Evolutionary conservation across 179 eudicot genomes (phyloP), one percentile per base, ranked within the genome.

Genomic region (Dionaea muscipula): DNA sequence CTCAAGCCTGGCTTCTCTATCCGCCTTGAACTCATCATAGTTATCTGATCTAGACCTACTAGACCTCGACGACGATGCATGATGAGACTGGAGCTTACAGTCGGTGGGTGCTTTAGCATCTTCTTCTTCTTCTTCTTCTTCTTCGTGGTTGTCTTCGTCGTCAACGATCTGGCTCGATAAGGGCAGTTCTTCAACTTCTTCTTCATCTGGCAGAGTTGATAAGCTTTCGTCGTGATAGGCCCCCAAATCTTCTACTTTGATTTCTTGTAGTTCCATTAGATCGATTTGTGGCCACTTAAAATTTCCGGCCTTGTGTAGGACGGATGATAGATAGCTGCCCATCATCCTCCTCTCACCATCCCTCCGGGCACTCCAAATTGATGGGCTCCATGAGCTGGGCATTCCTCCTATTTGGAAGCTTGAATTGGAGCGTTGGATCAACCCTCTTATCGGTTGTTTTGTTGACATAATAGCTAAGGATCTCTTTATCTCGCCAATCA

Each of bases 1-100:
- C 58, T 90, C 90, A 37, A 90, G 64, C 62, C 75, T 82, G 31
- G 82, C 83, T 72, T 90, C 94, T 66, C 49, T 84, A 59, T 78
- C 77, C 21, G 90, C 85, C 68, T 70, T 77, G 55, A 90, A 86
- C 59, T 80, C 84, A 16, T 90, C 82, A 38, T 44, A 90, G 46
- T 70, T 78, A 19, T 65, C 75, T 1, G 51, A 57, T 47, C 39
- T 53, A n/a, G n/a, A n/a, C n/a, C n/a, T n/a, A n/a, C n/a, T n/a
- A n/a, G n/a, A n/a, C n/a, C n/a, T n/a, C n/a, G n/a, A n/a, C 4
- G 86, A 31, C n/a, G 73, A 47, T 46, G 61, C 26, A 21, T 57
- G 47, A 28, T 46, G 60, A 39, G 67, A 40, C n/a, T 57, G 36
- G 15, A 25, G 25, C 44, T 60, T 56, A 49, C 23, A 74, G 44